A percentile compares a stretch with the other conserved stretches of the same genome.
phyloP scores from a whole-genome alignment of 768 basidiomycete genomes.

The Podaxis sp. region DNA sequence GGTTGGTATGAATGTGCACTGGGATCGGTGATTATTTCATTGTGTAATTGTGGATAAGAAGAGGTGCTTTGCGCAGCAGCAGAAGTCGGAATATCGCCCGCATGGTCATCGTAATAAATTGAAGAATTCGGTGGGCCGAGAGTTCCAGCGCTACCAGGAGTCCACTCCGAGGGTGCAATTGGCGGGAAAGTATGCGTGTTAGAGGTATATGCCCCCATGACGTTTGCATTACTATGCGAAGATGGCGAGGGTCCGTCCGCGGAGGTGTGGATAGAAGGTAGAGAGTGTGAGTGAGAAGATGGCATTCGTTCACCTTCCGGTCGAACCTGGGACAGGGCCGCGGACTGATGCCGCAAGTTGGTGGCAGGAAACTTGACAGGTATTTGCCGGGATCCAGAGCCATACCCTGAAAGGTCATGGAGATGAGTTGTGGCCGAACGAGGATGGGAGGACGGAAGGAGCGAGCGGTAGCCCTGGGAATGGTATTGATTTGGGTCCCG shows the following conservation, averaged over 20 bases:
- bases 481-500: constrained; percentile 1
- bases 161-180: not conserved
- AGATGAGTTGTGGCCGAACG: not conserved
- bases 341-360: not conserved
- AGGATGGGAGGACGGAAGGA: constrained; percentile 1
- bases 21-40: not conserved
- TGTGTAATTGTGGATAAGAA: not conserved
- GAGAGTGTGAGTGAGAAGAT: not conserved
- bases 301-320: not conserved
- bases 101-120: not conserved
- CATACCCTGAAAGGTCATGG: not conserved
- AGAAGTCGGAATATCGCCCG: not conserved
- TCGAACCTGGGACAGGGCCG: not conserved
- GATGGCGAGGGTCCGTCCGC: not conserved
- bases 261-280: not conserved
- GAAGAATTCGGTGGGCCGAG: constrained; percentile 1
- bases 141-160: not conserved
- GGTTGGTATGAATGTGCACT: not conserved
- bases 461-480: constrained; percentile 2
- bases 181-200: not conserved
- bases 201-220: not conserved
- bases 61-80: not conserved
- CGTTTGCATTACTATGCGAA: not conserved
- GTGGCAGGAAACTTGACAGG: not conserved
- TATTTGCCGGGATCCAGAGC: not conserved